Evolutionary conservation across 176 grass and related monocot genomes (phyloP), one percentile per base, ranked within the genome.

Genomic region (Avena sativa): DNA sequence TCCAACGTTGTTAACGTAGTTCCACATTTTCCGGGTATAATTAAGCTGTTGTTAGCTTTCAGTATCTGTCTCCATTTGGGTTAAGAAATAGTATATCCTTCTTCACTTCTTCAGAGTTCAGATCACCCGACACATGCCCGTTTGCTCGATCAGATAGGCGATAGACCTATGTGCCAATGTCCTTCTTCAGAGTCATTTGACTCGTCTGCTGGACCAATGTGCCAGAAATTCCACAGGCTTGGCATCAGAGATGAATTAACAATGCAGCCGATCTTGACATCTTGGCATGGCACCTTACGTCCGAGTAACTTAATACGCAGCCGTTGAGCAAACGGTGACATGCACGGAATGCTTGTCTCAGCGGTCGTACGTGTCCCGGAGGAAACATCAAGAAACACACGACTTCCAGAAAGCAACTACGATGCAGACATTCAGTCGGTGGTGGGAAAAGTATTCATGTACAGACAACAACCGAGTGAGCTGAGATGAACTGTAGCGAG

Each of bases 131-230:
- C 14, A n/a, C 26, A 23, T 28, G 57, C 9, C 20, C 58, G 2
- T 26, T 65, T 57, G 19, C 44, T 38, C 32, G 21, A 51, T 49
- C 63, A 47, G 52, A 73, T 26, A 11, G 38, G 15, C 9, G 69
- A 72, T 63, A 46, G 56, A n/a, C n/a, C n/a, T n/a, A n/a, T n/a
- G n/a, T n/a, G n/a, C n/a, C n/a, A n/a, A n/a, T n/a, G n/a, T n/a
- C n/a, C n/a, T n/a, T n/a, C n/a, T n/a, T n/a, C n/a, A n/a, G n/a
- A 25, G 40, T 59, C 83, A 17, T 71, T 56, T 83, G 74, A 87
- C 79, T 83, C 23, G 32, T 49, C 76, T 55, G 64, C 79, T 83
- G 47, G 80, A 90, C 55, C 65, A 79, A 73, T 79, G 44, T 57
- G 30, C 34, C 7, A 10, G 43, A 62, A 61, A 21, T 71, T 86